Percentiles rank a stretch among this genome's conserved stretches.
These are phyloP conservation scores for Crucibulum laeve DNA, from an alignment of 768 basidiomycete species.

Conservation along the genomic window DNA sequence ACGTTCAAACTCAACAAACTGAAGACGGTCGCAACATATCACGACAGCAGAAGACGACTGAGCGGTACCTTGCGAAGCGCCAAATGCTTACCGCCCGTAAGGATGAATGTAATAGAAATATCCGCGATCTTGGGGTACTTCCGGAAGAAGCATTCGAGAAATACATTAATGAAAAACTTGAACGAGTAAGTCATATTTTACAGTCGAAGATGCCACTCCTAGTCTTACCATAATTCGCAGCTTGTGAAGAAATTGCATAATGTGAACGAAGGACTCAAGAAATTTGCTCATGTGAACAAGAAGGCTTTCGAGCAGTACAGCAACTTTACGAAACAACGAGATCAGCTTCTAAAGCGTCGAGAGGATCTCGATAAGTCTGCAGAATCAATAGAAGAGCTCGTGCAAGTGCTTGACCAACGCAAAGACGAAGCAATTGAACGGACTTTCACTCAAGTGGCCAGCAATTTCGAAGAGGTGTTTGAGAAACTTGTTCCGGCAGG, in stretches of 20 bases:
- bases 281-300: constrained; percentile 98
- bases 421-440: constrained; percentile 99
- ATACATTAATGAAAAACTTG: constrained; percentile 84
- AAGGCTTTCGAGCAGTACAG: constrained; percentile 98
- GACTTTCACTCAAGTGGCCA: constrained; percentile 97
- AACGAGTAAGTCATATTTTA: constrained; percentile 53
- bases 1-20: constrained; percentile 72
- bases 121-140: constrained; percentile 92
- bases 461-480: constrained; percentile 96
- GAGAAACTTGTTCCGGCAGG: constrained; percentile 95
- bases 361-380: constrained; percentile 92
- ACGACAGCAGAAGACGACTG: constrained; percentile 92
- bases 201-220: neutral
- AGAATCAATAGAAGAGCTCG: constrained; percentile 85
- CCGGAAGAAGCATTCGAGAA: constrained; percentile 98
- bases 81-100: constrained; percentile 81
- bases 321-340: constrained; percentile 96
- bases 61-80: constrained; percentile 89
- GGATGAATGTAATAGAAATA: constrained; percentile 93
- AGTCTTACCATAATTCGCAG: constrained; percentile 34
- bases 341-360: constrained; percentile 80
- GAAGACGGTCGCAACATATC: constrained; percentile 86
- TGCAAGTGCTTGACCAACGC: constrained; percentile 89
- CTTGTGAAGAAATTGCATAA: constrained; percentile 89
- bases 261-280: constrained; percentile 90